A percentile compares a stretch with the other conserved stretches of the same genome.
Conservation (phyloP, 352 stramenopile genomes). For the Phytophthora pisi region DNA sequence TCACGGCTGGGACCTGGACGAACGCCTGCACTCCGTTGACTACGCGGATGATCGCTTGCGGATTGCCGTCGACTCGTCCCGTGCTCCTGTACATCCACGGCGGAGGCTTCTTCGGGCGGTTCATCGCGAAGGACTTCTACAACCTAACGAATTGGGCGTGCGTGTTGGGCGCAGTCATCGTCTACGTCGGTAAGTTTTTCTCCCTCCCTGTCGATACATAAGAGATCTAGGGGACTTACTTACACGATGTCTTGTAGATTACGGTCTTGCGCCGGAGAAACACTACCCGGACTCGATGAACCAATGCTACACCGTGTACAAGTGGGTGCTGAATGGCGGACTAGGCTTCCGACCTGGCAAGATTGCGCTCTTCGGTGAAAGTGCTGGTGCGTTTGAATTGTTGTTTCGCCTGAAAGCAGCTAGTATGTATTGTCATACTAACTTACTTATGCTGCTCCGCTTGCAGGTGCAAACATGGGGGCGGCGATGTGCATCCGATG, state of each 20-base stretch:
- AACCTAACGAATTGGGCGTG: conserved; percentile 78
- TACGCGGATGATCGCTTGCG: conserved; percentile 69
- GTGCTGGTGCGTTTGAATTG: conserved; percentile 53
- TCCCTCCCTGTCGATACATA: conserved; percentile 1
- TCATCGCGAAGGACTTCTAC: conserved; percentile 86
- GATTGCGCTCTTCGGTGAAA: conserved; percentile 85
- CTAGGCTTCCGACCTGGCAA: conserved; percentile 74
- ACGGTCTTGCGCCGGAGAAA: conserved; percentile 78
- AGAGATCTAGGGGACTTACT: too few species aligned
- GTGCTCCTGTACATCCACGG: conserved; percentile 90
- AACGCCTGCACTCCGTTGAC: conserved; percentile 59
- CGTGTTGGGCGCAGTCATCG: conserved; percentile 77
- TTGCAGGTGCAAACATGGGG: conserved; percentile 83
- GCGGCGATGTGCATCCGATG: conserved; percentile 84
- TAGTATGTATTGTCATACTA: conserved; percentile 1
- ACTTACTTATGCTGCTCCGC: conserved; percentile 2
- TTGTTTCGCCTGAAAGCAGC: not conserved
- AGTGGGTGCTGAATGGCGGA: conserved; percentile 77
- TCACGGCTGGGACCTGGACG: conserved; percentile 74
- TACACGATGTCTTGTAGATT: conserved; percentile 48
- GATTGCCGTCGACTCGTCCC: conserved; percentile 64
- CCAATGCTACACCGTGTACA: conserved; percentile 86
- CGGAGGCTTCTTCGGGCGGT: conserved; percentile 87
- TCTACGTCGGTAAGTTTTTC: conserved; percentile 77
- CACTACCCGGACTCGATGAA: conserved; percentile 84